phyloP scores from a whole-genome alignment of 148 eudicot genomes.

The Spergularia marina region DNA sequence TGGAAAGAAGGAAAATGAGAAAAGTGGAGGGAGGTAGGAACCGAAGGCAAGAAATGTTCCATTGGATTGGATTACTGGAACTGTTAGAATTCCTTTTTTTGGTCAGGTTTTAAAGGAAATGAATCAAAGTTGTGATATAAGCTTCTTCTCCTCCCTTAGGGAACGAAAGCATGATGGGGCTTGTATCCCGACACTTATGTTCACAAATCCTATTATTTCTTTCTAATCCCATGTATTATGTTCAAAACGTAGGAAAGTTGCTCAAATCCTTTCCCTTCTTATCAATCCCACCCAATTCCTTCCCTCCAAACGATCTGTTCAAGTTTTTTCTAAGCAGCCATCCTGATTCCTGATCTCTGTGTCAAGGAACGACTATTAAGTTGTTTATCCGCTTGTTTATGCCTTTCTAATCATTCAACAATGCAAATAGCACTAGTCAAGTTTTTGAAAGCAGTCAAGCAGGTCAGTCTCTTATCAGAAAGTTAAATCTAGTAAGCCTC shows the following conservation, averaged over 20 bases:
- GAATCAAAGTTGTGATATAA: too few species aligned
- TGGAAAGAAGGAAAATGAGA: too few species aligned
- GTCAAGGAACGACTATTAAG: not conserved
- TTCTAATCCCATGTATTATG: not conserved
- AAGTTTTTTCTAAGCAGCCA: not conserved
- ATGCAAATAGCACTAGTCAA: not conserved
- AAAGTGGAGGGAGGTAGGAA: too few species aligned
- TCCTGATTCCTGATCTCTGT: not conserved
- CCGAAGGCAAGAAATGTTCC: too few species aligned
- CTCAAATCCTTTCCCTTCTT: not conserved
- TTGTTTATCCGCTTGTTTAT: not conserved
- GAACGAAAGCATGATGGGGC: not conserved
- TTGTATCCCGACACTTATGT: not conserved
- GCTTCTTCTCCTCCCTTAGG: not conserved
- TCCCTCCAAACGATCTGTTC: too few species aligned
- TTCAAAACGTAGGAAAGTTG: not conserved
- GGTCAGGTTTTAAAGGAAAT: too few species aligned
- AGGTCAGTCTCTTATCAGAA: too few species aligned
- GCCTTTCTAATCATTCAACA: not conserved
- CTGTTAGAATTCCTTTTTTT: too few species aligned
- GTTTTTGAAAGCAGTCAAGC: not conserved
- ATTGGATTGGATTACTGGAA: too few species aligned
- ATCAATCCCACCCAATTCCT: not conserved
- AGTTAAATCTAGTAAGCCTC: not conserved
- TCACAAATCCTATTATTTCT: not conserved